Evolutionary conservation across 1,139 yeast species (phyloP), one percentile per base, ranked within the genome.

Genomic region (Kodamaea derodonti): DNA sequence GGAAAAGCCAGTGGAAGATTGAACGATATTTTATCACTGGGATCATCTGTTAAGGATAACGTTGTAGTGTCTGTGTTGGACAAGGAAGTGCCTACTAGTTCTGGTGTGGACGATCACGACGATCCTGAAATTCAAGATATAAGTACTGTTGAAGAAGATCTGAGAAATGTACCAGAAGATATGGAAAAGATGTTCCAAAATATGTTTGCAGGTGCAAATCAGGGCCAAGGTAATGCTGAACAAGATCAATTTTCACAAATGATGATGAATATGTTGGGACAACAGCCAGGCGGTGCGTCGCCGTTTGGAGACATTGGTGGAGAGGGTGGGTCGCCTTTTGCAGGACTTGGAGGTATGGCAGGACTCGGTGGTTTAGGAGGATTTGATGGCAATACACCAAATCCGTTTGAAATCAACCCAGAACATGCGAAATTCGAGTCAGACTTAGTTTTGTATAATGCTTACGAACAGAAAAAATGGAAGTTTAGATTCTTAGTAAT

Each of bases 1-100:
- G 82, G 84, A 3, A 70, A 71, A 31, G 83, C 80, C 15, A 52
- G 75, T 3, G 66, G 68, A 13, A 64, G 92, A 39, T 58, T 83
- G 48, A 76, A 73, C 42, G 72, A 43, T 29, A 69, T 69, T 20
- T 55, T 69, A 39, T 48, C 55, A 59, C 70, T 60, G 45, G 73
- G 74, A 2, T 58, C 69, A 3, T 65, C 72, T 4, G 67, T 66
- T 14, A 60, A 67, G 31, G 35, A 56, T 9, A 39, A 54, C 9
- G 16, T 52, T 0, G 64, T 54, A 2, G 57, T 52, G 3, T 68
- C 73, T 5, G 69, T 66, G 4, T 56, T 68, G 47, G 73, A 65
- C 33, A 47, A 54, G 37, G 41, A 37, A 18, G 22, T 18, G 22
- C 6, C 14, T 31, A 7, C 27, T 39, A 3, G 23, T 37, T 2